These are phyloP conservation scores for Leccinellum luteum DNA, from an alignment of 768 basidiomycete species.

Conservation along the genomic window DNA sequence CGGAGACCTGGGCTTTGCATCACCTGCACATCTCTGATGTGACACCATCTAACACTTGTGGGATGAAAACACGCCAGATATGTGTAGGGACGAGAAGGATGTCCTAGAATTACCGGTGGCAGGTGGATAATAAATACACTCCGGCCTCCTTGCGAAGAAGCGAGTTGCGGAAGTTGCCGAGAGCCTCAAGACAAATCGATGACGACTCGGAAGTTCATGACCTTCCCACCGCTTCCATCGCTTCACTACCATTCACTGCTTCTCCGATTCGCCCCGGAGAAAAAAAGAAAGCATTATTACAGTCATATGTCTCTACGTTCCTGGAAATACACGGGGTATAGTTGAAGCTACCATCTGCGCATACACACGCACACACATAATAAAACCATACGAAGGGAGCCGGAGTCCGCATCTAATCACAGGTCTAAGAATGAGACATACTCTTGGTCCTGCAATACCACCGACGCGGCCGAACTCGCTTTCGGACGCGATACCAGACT, in stretches of 20 bases:
- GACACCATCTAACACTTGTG: neutral
- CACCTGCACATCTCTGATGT: no score
- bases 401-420: neutral
- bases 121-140: neutral
- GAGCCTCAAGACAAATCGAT: no score
- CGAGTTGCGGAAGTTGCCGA: neutral
- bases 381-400: neutral
- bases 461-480: neutral
- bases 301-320: neutral
- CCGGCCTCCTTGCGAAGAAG: no score
- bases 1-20: no score
- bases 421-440: conserved; percentile 29
- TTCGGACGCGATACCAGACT: neutral
- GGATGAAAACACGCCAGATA: neutral
- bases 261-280: neutral
- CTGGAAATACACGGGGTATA: neutral
- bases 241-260: neutral
- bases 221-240: neutral
- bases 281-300: neutral
- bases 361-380: neutral
- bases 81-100: neutral
- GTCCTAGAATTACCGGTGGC: neutral
- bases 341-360: neutral
- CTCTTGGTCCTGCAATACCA: conserved; percentile 16
- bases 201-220: no score